These are phyloP conservation scores for Aspergillus sp. DNA, from an alignment of 2,329 filamentous ascomycete genomes.

Conservation along the genomic window DNA sequence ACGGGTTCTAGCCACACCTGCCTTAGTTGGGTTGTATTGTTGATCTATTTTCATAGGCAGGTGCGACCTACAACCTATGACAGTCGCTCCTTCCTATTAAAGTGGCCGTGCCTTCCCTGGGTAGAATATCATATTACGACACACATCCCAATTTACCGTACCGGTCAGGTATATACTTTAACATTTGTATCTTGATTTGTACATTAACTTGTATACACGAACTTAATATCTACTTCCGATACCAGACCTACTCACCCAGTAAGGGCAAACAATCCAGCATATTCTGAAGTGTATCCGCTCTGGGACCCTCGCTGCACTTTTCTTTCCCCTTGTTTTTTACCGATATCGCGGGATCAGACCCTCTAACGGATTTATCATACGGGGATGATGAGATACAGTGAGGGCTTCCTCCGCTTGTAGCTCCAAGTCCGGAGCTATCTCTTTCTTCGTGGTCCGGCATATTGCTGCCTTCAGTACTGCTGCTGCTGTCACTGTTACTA, in stretches of 20 bases:
- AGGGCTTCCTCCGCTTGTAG: neutral
- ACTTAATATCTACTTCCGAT: no score
- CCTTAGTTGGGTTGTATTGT: no score
- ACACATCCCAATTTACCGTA: neutral
- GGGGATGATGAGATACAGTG: neutral
- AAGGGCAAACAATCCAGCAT: conserved; percentile 30
- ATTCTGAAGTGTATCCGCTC: conserved; percentile 2
- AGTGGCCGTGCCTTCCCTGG: neutral
- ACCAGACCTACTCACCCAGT: conserved; percentile 1
- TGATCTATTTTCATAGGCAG: neutral
- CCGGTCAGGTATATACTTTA: neutral
- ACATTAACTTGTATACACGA: no score
- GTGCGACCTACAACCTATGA: neutral
- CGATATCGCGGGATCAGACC: neutral
- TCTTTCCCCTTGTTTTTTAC: neutral
- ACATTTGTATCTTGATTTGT: no score
- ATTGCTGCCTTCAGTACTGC: neutral
- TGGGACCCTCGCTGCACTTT: neutral
- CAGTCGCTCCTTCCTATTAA: neutral
- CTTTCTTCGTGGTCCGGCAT: neutral
- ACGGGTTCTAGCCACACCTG: no score
- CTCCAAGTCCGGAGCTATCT: neutral
- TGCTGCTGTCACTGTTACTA: neutral
- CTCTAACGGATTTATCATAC: neutral
- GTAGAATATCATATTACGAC: neutral